Evolutionary conservation across 2,329 filamentous ascomycete species (phyloP), one percentile per base, ranked within the genome.

Genomic region (Fonsecaea erecta): DNA sequence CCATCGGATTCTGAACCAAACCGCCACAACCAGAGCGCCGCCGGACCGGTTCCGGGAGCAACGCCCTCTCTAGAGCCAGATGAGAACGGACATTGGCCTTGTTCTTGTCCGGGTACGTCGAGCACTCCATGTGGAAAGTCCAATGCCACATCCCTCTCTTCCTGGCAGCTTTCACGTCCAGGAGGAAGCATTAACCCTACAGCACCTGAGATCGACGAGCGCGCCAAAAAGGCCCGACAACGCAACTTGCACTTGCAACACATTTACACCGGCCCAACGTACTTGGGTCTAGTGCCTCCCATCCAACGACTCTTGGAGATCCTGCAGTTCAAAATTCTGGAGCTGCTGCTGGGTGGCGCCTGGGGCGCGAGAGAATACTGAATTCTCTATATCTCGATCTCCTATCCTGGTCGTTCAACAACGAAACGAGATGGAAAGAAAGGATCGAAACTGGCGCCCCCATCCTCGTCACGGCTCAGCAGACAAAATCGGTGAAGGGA

Each of bases 261-360:
- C 4, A 7, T 34, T 1, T 28, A 43, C 46, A 14, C 32, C 6
- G 55, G 54, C 3, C 62, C 54, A n/a, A 16, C 11, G 7, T 35
- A 60, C 26, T 59, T 46, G 62, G 62, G 62, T 7, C 43, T 64
- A 24, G 7, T 57, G 32, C 62, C 62, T 11, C 14, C 21, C 11
- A 35, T 60, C 21, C 46, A 60, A 18, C 32, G n/a, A 8, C 18
- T 14, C 8, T 9, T 60, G 18, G 55, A 59, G 7, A 30, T 54
- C 18, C 6, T 43, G 48, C 18, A 54, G 24, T 18, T n/a, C 12
- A 24, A 32, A 11, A 3, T 61, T 18, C 14, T 14, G 12, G 48
- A 54, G 16, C 7, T 53, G 37, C 16, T 54, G 30, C 4, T 61
- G 16, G 37, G 48, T 9, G 18, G 7, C 3, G 24, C 12, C 16